Conservation (phyloP, 1,284 basidiomycete genomes). For the Wallemia mellicola region DNA sequence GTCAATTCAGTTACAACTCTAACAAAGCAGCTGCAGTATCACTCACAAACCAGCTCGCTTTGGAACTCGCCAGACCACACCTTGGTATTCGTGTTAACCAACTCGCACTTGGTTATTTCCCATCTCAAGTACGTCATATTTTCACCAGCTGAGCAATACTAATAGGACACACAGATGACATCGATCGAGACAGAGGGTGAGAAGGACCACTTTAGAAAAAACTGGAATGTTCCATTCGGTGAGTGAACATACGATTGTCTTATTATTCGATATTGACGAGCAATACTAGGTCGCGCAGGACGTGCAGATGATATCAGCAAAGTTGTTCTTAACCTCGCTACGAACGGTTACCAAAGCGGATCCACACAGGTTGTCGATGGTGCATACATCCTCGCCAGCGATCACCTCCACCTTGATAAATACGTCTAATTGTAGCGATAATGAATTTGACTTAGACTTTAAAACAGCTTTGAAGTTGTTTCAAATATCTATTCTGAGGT, state of each 20-base stretch:
- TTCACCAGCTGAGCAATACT: too few relatives aligned
- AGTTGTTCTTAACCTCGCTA: background rate
- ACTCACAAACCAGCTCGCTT: conserved; percentile 12
- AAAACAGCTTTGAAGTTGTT: too few relatives aligned
- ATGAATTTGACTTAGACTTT: too few relatives aligned
- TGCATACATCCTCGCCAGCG: background rate
- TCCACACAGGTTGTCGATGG: background rate
- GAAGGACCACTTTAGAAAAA: background rate
- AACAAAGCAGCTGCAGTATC: conserved; percentile 11
- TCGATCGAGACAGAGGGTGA: background rate
- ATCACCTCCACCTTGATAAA: too few relatives aligned
- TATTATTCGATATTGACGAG: too few relatives aligned
- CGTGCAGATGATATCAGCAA: background rate
- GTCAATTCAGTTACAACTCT: background rate
- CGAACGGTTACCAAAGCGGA: background rate
- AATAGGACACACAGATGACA: background rate
- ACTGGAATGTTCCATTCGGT: background rate
- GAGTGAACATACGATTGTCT: too few relatives aligned
- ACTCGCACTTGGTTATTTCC: conserved; percentile 14
- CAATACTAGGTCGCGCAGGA: background rate
- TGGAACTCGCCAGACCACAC: conserved; percentile 12
- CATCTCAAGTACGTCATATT: conserved; percentile 1
- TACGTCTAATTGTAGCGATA: too few relatives aligned
- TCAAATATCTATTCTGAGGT: too few relatives aligned
- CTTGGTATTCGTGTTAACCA: conserved; percentile 14